Evolutionary conservation across 1,284 basidiomycete genomes (phyloP).

Genomic region (Cryptococcus floricola): DNA sequence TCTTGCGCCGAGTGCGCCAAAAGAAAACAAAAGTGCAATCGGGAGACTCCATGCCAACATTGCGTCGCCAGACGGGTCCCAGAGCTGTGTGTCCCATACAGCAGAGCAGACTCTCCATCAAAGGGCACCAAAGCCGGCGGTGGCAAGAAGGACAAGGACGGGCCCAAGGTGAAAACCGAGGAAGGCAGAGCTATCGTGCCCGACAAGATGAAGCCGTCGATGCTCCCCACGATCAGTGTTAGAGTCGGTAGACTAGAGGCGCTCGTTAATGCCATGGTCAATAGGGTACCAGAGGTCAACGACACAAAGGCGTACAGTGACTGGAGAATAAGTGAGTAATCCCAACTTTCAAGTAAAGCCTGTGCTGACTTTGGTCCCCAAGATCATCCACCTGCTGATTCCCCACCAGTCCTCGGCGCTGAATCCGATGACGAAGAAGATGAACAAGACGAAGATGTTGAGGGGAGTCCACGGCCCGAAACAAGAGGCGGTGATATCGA

Average conservation of each 20-base stretch:
- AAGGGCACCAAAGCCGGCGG: background rate
- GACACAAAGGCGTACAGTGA: slow-evolving; percentile 28
- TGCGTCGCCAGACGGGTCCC: slow-evolving; percentile 40
- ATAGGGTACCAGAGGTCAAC: slow-evolving; percentile 32
- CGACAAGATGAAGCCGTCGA: slow-evolving; percentile 12
- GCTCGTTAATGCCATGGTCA: slow-evolving; percentile 40
- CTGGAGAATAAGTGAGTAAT: slow-evolving; percentile 39
- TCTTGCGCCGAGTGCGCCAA: slow-evolving; percentile 45
- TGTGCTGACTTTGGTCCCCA: background rate
- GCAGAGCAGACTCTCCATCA: slow-evolving; percentile 18
- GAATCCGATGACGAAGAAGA: slow-evolving; percentile 8
- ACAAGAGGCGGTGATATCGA: background rate
- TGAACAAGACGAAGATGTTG: background rate
- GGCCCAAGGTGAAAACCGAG: background rate
- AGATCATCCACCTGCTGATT: slow-evolving; percentile 36
- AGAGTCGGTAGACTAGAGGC: slow-evolving; percentile 33
- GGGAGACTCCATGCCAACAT: slow-evolving; percentile 46
- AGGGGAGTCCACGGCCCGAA: background rate
- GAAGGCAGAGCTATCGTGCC: background rate
- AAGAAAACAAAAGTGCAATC: slow-evolving; percentile 45
- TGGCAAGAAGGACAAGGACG: slow-evolving; percentile 7
- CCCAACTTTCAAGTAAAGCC: background rate
- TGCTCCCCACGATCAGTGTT: slow-evolving; percentile 31
- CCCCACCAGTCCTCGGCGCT: slow-evolving; percentile 20
- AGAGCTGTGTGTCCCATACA: slow-evolving; percentile 38